Conservation (phyloP, 2,329 filamentous ascomycete genomes). For the Beauveria sp. region DNA sequence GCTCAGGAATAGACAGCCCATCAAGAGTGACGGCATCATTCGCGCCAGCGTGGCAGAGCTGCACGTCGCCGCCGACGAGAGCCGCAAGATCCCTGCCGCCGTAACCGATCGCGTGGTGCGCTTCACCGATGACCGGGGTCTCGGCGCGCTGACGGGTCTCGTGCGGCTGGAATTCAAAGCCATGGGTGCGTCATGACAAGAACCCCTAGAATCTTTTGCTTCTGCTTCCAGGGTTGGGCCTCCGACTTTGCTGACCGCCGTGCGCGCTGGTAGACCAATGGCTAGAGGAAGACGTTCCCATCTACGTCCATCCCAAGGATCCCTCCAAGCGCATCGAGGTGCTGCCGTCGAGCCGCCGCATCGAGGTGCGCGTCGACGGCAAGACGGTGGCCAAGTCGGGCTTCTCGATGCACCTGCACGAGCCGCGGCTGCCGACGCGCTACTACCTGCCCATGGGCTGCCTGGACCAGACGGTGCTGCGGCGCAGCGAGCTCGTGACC, state of each 20-base stretch:
- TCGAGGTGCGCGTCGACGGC: slow-evolving; percentile 43
- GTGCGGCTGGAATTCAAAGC: slow-evolving; percentile 29
- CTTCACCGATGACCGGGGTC: slow-evolving; percentile 30
- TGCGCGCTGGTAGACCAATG: slow-evolving; percentile 25
- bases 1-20: slow-evolving; percentile 19
- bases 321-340: slow-evolving; percentile 60
- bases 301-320: slow-evolving; percentile 58
- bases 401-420: slow-evolving; percentile 46
- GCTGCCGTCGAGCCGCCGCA: slow-evolving; percentile 43
- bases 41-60: slow-evolving; percentile 25
- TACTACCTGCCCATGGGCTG: slow-evolving; percentile 51
- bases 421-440: slow-evolving; percentile 51
- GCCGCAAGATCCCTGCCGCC: slow-evolving; percentile 16
- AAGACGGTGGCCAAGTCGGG: slow-evolving; percentile 37
- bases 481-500: slow-evolving; percentile 43
- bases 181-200: slow-evolving; percentile 21
- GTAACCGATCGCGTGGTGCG: slow-evolving; percentile 28
- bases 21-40: slow-evolving; percentile 19
- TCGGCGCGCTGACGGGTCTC: slow-evolving; percentile 25
- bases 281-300: slow-evolving; percentile 50
- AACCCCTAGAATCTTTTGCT: too few species aligned
- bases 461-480: slow-evolving; percentile 36
- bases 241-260: not conserved
- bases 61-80: slow-evolving; percentile 19
- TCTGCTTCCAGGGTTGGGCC: too few species aligned